Conservation (phyloP, 768 basidiomycete species). For the Coprinopsis sp. region DNA sequence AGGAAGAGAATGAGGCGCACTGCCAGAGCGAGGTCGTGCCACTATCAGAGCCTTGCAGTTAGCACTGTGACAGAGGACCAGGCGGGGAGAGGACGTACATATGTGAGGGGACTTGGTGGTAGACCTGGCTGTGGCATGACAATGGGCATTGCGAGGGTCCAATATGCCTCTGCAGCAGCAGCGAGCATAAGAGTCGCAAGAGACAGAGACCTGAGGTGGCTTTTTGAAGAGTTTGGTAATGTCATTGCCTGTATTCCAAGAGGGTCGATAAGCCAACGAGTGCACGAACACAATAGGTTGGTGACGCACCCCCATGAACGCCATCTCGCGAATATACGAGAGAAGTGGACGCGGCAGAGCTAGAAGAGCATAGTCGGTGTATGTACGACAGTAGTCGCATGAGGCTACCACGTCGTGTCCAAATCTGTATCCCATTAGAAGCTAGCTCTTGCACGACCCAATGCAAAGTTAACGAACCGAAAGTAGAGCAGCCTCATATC, state of each 20-base stretch:
- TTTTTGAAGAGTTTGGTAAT: constrained; percentile 22
- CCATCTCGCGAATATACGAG: constrained; percentile 55
- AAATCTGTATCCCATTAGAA: constrained; percentile 38
- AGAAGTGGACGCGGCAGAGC: constrained; percentile 50
- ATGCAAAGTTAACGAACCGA: constrained; percentile 35
- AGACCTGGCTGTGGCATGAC: constrained; percentile 26
- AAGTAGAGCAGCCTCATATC: constrained; percentile 57
- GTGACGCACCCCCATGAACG: constrained; percentile 44
- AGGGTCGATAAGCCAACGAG: background rate
- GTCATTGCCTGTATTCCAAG: constrained; percentile 20
- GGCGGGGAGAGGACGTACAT: constrained; percentile 26
- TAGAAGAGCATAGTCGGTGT: constrained; percentile 56
- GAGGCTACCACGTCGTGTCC: constrained; percentile 60
- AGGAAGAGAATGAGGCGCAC: constrained; percentile 58
- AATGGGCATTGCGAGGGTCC: constrained; percentile 40
- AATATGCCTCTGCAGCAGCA: constrained; percentile 52
- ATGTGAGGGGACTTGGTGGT: constrained; percentile 26
- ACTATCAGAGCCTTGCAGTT: constrained; percentile 33
- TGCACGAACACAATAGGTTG: background rate
- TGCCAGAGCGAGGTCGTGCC: constrained; percentile 58
- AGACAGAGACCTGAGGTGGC: constrained; percentile 36
- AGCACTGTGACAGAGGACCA: background rate
- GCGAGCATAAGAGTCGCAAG: constrained; percentile 46
- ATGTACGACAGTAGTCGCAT: constrained; percentile 63
- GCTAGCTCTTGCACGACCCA: background rate